A percentile compares a stretch with the other conserved stretches of the same genome.
Conservation (phyloP, 208 protist genomes). For the Lotmaria passim region DNA sequence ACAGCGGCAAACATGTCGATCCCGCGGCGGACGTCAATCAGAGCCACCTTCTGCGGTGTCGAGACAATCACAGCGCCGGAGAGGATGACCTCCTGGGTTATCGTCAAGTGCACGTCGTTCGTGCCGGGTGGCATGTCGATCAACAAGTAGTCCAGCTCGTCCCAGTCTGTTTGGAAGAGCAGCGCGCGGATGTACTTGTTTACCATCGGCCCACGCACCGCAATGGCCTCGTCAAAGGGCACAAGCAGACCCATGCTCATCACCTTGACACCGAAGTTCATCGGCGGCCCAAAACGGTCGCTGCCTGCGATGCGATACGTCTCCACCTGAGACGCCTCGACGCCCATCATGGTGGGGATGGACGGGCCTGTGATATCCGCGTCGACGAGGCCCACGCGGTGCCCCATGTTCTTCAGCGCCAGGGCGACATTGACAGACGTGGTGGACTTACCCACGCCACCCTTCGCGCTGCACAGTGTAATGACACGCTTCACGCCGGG, state of each 20-base stretch:
- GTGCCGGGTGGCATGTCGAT: constrained; percentile 95
- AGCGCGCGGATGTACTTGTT: constrained; percentile 91
- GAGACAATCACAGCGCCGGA: constrained; percentile 96
- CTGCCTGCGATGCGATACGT: constrained; percentile 85
- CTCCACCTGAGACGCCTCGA: constrained; percentile 82
- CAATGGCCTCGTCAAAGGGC: constrained; percentile 87
- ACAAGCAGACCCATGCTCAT: constrained; percentile 94
- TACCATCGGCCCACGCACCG: constrained; percentile 92
- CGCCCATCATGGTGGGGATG: constrained; percentile 88
- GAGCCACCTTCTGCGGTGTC: constrained; percentile 95
- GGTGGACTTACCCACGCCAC: constrained; percentile 95
- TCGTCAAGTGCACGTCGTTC: constrained; percentile 92
- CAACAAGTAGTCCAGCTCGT: constrained; percentile 92
- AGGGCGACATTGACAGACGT: constrained; percentile 90
- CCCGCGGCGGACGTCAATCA: constrained; percentile 90
- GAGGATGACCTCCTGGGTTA: constrained; percentile 88
- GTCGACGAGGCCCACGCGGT: constrained; percentile 88
- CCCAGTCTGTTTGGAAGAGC: constrained; percentile 91
- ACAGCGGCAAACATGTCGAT: constrained; percentile 97
- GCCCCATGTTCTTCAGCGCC: constrained; percentile 82
- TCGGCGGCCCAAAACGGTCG: constrained; percentile 82
- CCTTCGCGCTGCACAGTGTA: constrained; percentile 91
- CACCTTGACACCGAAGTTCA: constrained; percentile 92
- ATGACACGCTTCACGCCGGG: constrained; percentile 84
- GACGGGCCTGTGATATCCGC: constrained; percentile 93